phyloP scores from a whole-genome alignment of 805 yeast genomes.

The Candida koratica region DNA sequence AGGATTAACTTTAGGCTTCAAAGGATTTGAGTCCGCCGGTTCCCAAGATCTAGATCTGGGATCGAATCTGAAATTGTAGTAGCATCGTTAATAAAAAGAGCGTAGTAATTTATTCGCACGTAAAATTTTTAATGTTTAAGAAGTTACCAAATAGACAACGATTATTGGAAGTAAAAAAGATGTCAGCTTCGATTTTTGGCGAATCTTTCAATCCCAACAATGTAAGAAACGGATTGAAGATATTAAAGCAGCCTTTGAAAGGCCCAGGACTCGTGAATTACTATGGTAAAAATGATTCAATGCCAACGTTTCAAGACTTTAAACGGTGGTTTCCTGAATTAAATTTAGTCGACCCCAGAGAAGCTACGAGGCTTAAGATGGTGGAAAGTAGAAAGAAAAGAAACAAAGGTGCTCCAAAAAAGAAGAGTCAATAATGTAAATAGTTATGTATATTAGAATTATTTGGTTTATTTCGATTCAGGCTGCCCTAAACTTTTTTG shows the following conservation, averaged over 20 bases:
- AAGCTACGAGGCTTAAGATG: conserved; percentile 63
- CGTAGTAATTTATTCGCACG: too few relatives aligned
- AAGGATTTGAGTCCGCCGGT: conserved; percentile 25
- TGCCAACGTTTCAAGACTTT: conserved; percentile 60
- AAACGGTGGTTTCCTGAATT: conserved; percentile 49
- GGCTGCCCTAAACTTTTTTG: background rate
- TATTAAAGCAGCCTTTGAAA: conserved; percentile 60
- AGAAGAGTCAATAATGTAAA: conserved; percentile 33
- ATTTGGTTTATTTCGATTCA: too few relatives aligned
- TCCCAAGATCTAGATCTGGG: too few relatives aligned
- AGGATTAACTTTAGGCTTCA: conserved; percentile 33
- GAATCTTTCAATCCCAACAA: conserved; percentile 65
- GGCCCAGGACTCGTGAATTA: conserved; percentile 70
- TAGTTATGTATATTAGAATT: conserved; percentile 3
- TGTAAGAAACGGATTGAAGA: conserved; percentile 68
- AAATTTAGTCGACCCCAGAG: conserved; percentile 61
- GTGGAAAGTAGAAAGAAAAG: conserved; percentile 68
- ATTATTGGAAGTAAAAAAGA: conserved; percentile 52
- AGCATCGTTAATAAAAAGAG: too few relatives aligned
- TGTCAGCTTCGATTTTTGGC: conserved; percentile 64
- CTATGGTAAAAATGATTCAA: conserved; percentile 65
- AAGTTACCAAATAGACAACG: conserved; percentile 42
- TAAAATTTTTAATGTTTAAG: conserved; percentile 11
- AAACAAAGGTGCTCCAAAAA: conserved; percentile 86
- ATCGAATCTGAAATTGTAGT: too few relatives aligned